Percentiles rank a stretch among this genome's conserved stretches.
These are phyloP conservation scores for Lichina pygmaea DNA, from an alignment of 495 filamentous ascomycete species.

Conservation along the genomic window DNA sequence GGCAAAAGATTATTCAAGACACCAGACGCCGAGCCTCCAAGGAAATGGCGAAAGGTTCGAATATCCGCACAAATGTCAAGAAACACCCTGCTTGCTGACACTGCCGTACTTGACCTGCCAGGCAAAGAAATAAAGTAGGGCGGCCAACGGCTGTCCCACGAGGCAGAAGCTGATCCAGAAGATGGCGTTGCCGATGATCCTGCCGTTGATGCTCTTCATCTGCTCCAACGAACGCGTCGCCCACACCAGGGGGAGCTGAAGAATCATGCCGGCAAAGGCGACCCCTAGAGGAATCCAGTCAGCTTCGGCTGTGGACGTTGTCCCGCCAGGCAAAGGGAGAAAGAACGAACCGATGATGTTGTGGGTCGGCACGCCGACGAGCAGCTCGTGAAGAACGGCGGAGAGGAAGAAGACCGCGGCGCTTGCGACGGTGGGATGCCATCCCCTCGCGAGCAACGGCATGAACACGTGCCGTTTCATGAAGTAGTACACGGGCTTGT, in stretches of 20 bases:
- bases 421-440: slow-evolving; percentile 36
- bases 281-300: slow-evolving; percentile 27
- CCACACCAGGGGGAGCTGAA: slow-evolving; percentile 71
- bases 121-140: slow-evolving; percentile 80
- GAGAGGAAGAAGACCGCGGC: slow-evolving; percentile 63
- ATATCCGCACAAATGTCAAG: too few relatives aligned
- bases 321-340: background rate
- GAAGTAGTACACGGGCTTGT: slow-evolving; percentile 86
- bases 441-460: slow-evolving; percentile 61
- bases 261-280: slow-evolving; percentile 79
- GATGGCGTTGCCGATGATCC: slow-evolving; percentile 63
- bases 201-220: slow-evolving; percentile 43
- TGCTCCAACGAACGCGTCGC: slow-evolving; percentile 54
- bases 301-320: slow-evolving; percentile 2
- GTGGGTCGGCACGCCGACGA: slow-evolving; percentile 87
- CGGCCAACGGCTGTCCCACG: slow-evolving; percentile 76
- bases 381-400: slow-evolving; percentile 66
- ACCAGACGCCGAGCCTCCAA: too few relatives aligned
- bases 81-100: slow-evolving; percentile 13
- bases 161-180: slow-evolving; percentile 93
- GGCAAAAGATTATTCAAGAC: too few relatives aligned
- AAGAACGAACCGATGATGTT: slow-evolving; percentile 51
- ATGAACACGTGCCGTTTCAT: slow-evolving; percentile 84
- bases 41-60: too few relatives aligned
- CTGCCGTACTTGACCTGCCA: slow-evolving; percentile 97